Evolutionary conservation across 192 early-diverging fungal genomes (phyloP), one percentile per base, ranked within the genome.

Genomic region (Linnemannia hyalina): DNA sequence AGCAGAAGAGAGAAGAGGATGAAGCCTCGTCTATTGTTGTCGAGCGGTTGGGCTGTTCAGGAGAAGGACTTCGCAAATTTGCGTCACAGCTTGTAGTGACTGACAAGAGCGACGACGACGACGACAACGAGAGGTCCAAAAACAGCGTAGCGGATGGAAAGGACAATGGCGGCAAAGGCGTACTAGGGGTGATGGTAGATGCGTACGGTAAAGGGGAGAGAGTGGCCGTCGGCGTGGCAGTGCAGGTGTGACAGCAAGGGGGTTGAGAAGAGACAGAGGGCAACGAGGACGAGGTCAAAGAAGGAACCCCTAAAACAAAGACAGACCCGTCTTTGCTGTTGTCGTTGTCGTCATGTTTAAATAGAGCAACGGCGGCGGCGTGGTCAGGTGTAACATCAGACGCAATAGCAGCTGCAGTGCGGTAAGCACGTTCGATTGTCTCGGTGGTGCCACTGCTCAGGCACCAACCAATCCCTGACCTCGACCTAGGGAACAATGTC

Each of bases 11-110:
- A 57, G 23, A 20, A 54, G 52, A 26, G 0, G 55, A 57, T 26
- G 55, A 26, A 23, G 55, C 55, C 55, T 57, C 55, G 23, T 26
- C 55, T 57, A 57, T 57, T 57, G n/a, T 26, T n/a, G 55, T 26
- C 55, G 55, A 57, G 55, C 55, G n/a, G 55, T n/a, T 57, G 55
- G 55, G 55, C 55, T 57, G 22, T 57, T 57, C 55, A 57, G 55
- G 55, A 57, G 55, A 57, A 57, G 9, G n/a, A 10, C 55, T 57
- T 57, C 55, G 55, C 55, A 57, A 57, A 57, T 57, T 57, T 9
- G 10, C 55, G 55, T 57, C 55, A 57, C 35, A 57, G 55, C 6
- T 23, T 57, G 55, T 26, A 57, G 55, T 26, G 10, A 10, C n/a
- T 6, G n/a, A n/a, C 23, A 26, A 46, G 44, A 15, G 44, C 13